phyloP scores from a whole-genome alignment of 176 grass and related monocot species.

The Ananas comosus region DNA sequence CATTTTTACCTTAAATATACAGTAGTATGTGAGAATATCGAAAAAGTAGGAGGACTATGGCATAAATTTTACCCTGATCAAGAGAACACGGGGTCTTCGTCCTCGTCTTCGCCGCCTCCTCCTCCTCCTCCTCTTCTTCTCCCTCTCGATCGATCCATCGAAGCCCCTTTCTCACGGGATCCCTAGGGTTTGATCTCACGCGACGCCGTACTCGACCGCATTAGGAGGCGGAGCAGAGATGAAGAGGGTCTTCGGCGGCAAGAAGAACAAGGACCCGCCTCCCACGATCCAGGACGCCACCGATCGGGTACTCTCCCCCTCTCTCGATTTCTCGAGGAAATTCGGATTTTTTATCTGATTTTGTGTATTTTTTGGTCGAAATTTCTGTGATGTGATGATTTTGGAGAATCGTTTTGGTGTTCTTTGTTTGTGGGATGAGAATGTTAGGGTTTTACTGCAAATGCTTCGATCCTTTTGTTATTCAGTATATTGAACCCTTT shows the following conservation, averaged over 20 bases:
- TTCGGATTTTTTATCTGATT: background rate
- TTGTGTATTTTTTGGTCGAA: background rate
- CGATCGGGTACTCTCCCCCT: constrained; percentile 34
- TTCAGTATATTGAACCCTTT: no score
- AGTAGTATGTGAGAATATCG: no score
- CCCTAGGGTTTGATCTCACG: background rate
- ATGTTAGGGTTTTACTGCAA: background rate
- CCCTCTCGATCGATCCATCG: background rate
- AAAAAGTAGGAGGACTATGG: background rate
- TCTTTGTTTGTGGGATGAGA: background rate
- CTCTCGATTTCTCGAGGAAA: background rate
- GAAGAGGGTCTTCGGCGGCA: constrained; percentile 89
- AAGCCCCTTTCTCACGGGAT: constrained; percentile 12
- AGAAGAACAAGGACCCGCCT: constrained; percentile 74
- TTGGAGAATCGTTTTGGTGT: background rate
- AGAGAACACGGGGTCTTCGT: background rate
- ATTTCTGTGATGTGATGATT: no score
- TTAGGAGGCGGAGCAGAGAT: constrained; percentile 25
- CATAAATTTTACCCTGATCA: background rate
- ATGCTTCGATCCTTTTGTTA: background rate
- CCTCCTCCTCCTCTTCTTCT: background rate
- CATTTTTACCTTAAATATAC: no score
- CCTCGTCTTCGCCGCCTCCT: background rate
- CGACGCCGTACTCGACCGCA: background rate
- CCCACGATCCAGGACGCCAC: constrained; percentile 85